These are phyloP conservation scores for Trichoderma hamatum DNA, from an alignment of 2,329 filamentous ascomycete genomes.

Conservation along the genomic window DNA sequence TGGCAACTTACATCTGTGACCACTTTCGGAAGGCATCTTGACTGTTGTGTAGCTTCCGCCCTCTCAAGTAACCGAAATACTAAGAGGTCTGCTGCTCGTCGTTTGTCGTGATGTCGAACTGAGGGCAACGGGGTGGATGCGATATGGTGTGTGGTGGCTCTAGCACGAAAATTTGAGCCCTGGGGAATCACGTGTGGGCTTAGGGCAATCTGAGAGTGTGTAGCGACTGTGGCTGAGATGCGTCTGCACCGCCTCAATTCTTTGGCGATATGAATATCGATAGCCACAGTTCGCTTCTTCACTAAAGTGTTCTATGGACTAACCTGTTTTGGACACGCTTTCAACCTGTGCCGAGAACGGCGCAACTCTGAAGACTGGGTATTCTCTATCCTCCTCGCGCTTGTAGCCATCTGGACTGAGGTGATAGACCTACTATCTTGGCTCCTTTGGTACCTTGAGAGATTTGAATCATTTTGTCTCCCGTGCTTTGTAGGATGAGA, in stretches of 20 bases:
- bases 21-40: constrained; percentile 87
- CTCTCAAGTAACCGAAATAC: constrained; percentile 52
- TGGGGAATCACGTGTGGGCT: constrained; percentile 41
- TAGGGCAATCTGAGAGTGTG: constrained; percentile 37
- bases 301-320: constrained; percentile 12
- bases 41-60: constrained; percentile 52
- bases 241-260: constrained; percentile 17
- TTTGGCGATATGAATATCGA: neutral
- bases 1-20: constrained; percentile 78
- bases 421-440: neutral
- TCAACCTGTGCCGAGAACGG: neutral
- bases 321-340: constrained; percentile 12
- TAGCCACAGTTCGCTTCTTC: neutral
- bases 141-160: constrained; percentile 42
- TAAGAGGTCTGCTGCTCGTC: constrained; percentile 48
- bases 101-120: constrained; percentile 47
- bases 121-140: constrained; percentile 41
- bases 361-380: neutral
- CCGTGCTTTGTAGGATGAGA: neutral
- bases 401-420: neutral
- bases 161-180: constrained; percentile 43
- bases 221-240: constrained; percentile 17
- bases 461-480: neutral
- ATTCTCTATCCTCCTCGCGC: neutral
- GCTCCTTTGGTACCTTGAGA: neutral